Percentiles rank a stretch among this genome's conserved stretches.
Conservation (phyloP, 176 grass and related monocot species). For the Musa beccarii region DNA sequence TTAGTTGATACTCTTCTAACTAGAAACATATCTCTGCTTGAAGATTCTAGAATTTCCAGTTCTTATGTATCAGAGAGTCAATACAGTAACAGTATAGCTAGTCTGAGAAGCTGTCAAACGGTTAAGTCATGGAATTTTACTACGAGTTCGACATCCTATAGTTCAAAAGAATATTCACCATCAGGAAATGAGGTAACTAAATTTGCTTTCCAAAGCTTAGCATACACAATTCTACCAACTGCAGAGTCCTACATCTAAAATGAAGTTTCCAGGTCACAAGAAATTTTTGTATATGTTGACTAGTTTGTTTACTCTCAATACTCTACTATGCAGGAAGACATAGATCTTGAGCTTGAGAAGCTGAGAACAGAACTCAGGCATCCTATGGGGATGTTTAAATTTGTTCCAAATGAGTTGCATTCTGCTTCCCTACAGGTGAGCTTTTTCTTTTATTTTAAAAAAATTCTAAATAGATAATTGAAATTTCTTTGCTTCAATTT, state of each 20-base stretch:
- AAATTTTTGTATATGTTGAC: neutral
- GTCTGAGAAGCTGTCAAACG: conserved; percentile 5
- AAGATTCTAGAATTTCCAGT: neutral
- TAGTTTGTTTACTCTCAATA: neutral
- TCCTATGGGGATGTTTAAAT: conserved; percentile 24
- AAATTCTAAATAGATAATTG: neutral
- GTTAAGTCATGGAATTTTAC: neutral
- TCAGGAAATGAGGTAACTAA: conserved; percentile 9
- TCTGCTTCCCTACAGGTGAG: conserved; percentile 33
- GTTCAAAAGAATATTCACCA: neutral
- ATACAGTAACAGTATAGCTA: neutral
- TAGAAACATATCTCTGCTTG: neutral
- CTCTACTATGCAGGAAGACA: conserved; percentile 30
- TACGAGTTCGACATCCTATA: neutral
- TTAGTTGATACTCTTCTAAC: neutral
- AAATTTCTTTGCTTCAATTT: conserved; percentile 1
- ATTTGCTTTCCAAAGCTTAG: neutral
- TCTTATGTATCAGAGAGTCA: conserved; percentile 3
- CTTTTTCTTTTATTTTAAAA: neutral
- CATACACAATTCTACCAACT: neutral
- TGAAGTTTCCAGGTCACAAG: neutral
- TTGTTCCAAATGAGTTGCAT: conserved; percentile 29
- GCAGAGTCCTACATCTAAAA: neutral
- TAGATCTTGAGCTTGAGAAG: conserved; percentile 47
- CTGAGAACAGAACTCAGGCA: conserved; percentile 38